Base-by-base conservation (phyloP, 306 rosid species). In the Casuarina glauca region DNA sequence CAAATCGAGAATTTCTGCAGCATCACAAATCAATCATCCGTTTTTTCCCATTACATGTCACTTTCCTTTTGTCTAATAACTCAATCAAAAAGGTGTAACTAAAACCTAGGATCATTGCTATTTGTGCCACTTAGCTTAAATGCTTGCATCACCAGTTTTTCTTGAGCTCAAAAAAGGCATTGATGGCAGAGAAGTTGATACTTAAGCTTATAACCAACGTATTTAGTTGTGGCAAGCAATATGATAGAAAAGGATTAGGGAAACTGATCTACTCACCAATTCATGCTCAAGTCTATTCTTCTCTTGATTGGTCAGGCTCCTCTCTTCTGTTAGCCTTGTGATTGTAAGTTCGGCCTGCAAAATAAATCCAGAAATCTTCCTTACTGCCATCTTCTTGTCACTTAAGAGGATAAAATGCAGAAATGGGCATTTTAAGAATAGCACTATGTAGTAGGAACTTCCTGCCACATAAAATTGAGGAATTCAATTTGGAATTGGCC, bases 341-440 rank as follows among this genome's bases (percentile, higher is more conserved):
- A 91, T 84, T 66, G 84, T 80, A 76, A 78, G 84, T 68, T 86
- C 92, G 77, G 96, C 97, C 97, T 95, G 88, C 85, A 85, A 64
- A 26, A 76, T 46, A 74, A 63, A n/a, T 76, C 19, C 76, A 84
- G 48, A 57, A 58, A 62, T 57, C 52, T 52, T 64, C 17, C 67
- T 76, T 48, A 77, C 78, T 82, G 66, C 49, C 74, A 51, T 75
- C 57, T 73, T 66, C 41, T 68, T 80, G 48, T 62, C 64, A 49
- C 61, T 76, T 46, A 10, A 48, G 16, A 44, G 26, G 64, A 72
- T 16, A 73, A 49, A 42, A 20, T 8, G 39, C 7, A 16, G 5
- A 11, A 58, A 42, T 11, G 57, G 19, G 69, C 58, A 71, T 38
- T 48, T 5, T 9, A 44, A 20, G 15, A 68, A 76, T 35, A 82